A percentile compares a stretch with the other conserved stretches of the same genome.
phyloP scores from a whole-genome alignment of 2,329 filamentous ascomycete species.

The Penicillium sp. region DNA sequence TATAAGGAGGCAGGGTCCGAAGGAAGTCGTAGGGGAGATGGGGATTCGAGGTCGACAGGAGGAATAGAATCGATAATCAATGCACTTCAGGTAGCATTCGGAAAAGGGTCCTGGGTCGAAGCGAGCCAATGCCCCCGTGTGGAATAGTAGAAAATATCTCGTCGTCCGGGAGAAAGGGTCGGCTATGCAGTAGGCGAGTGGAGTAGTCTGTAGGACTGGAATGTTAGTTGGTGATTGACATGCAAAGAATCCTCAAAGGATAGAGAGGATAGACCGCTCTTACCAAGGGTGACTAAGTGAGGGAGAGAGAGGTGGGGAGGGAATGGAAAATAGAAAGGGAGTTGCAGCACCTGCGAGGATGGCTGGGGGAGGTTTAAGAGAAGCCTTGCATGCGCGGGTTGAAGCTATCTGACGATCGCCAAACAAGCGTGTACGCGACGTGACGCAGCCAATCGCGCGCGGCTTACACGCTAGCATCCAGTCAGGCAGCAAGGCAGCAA shows the following conservation, averaged over 20 bases:
- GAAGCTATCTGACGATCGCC: constrained; percentile 38
- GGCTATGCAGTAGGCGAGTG: constrained; percentile 35
- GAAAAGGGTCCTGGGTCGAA: constrained; percentile 10
- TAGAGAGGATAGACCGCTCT: constrained; percentile 16
- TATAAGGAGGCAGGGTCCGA: constrained; percentile 8
- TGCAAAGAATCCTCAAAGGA: constrained; percentile 7
- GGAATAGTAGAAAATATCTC: constrained; percentile 23
- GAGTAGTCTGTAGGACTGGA: constrained; percentile 29
- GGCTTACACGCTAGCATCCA: not conserved
- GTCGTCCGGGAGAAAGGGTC: constrained; percentile 39
- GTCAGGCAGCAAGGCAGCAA: constrained; percentile 5
- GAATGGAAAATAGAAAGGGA: constrained; percentile 15
- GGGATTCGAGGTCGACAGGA: constrained; percentile 18
- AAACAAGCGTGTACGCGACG: constrained; percentile 46
- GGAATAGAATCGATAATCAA: constrained; percentile 13
- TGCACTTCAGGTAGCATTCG: constrained; percentile 12
- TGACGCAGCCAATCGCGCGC: constrained; percentile 42
- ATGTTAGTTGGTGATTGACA: constrained; percentile 29
- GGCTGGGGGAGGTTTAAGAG: constrained; percentile 28
- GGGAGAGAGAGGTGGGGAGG: constrained; percentile 10
- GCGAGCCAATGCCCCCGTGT: constrained; percentile 20
- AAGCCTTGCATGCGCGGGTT: constrained; percentile 39
- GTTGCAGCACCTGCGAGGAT: constrained; percentile 22
- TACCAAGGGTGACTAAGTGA: constrained; percentile 13
- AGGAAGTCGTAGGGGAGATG: constrained; percentile 8